phyloP scores from a whole-genome alignment of 495 filamentous ascomycete genomes.

The Tuber aestivum region DNA sequence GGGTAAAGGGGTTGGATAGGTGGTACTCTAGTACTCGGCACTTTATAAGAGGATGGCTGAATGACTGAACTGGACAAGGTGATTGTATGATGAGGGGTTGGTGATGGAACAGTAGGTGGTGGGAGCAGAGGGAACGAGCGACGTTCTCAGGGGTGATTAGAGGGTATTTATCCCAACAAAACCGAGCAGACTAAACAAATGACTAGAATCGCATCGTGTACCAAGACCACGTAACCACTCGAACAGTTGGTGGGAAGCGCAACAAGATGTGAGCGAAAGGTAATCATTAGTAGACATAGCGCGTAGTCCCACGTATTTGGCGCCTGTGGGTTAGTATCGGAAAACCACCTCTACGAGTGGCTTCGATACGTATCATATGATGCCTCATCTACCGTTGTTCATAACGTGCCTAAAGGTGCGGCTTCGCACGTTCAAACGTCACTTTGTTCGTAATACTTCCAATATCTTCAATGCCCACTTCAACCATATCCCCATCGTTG shows the following conservation, averaged over 20 bases:
- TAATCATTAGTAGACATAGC: background rate
- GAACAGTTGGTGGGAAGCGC: background rate
- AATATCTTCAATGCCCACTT: conserved; percentile 65
- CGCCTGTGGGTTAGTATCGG: background rate
- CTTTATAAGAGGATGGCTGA: background rate
- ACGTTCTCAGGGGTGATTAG: background rate
- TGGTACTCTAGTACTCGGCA: background rate
- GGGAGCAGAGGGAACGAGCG: background rate
- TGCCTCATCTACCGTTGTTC: background rate
- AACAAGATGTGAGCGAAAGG: background rate
- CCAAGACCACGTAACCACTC: background rate
- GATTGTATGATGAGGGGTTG: background rate
- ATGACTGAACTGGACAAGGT: background rate
- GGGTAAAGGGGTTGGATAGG: background rate
- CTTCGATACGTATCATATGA: background rate
- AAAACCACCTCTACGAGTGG: background rate
- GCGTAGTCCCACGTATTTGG: background rate
- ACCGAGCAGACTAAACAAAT: background rate
- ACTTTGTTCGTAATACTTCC: conserved; percentile 67
- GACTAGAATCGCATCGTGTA: background rate
- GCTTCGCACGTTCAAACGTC: conserved; percentile 55
- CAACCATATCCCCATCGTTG: conserved; percentile 72
- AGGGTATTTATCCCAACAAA: background rate
- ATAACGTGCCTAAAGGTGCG: conserved; percentile 46
- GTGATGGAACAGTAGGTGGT: background rate